Percentiles rank a stretch among this genome's conserved stretches.
phyloP scores from a whole-genome alignment of 192 early-diverging fungal genomes.

The Entomortierella beljakovae region DNA sequence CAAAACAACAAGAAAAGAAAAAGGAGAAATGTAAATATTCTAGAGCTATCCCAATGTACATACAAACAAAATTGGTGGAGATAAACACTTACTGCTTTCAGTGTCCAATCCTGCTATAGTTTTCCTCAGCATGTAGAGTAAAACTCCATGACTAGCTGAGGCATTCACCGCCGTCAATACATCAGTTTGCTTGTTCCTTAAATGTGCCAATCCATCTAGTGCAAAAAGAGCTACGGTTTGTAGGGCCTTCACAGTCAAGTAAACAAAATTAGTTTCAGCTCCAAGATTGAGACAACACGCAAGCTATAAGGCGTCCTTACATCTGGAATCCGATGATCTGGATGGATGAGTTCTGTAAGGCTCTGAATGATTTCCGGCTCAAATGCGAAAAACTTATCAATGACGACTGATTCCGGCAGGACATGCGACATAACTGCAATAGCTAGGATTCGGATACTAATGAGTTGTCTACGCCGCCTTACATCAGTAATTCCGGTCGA shows the following conservation, averaged over 20 bases:
- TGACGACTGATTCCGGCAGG: constrained; percentile 68
- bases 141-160: constrained; percentile 91
- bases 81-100: constrained; percentile 23
- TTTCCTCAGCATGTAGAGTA: constrained; percentile 85
- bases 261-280: no score
- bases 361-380: constrained; percentile 88
- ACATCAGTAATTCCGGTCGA: constrained; percentile 66
- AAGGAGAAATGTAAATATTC: not conserved
- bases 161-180: constrained; percentile 90
- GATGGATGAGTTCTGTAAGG: constrained; percentile 81
- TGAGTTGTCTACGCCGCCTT: constrained; percentile 65
- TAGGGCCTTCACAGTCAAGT: constrained; percentile 62
- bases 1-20: not conserved
- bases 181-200: constrained; percentile 79
- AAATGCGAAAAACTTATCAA: constrained; percentile 84
- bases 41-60: not conserved
- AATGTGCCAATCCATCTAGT: constrained; percentile 86
- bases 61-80: not conserved
- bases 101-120: constrained; percentile 68
- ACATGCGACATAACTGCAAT: constrained; percentile 80
- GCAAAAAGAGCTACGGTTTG: constrained; percentile 86
- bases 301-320: constrained; percentile 41
- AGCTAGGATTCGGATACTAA: constrained; percentile 81
- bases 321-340: constrained; percentile 68
- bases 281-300: not conserved